Conservation (phyloP, 352 stramenopile species). For the Phytophthora sansomeana region DNA sequence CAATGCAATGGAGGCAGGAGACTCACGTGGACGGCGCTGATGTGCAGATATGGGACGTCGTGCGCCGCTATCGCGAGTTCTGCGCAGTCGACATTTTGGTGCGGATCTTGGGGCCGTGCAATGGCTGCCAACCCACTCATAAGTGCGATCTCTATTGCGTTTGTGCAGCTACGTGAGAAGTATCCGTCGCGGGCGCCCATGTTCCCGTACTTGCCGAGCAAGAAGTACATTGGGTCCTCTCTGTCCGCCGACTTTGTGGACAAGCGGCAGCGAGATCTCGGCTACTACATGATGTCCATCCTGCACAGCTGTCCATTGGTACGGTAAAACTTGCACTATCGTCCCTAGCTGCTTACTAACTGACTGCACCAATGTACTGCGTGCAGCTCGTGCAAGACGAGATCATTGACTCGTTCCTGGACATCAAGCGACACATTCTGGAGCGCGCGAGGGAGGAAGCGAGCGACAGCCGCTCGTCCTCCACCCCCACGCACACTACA, state of each 20-base stretch:
- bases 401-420: constrained; percentile 90
- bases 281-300: constrained; percentile 88
- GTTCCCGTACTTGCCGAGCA: constrained; percentile 85
- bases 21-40: constrained; percentile 9
- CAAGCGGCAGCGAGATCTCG: constrained; percentile 87
- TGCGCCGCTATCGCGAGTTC: constrained; percentile 87
- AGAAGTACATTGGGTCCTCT: constrained; percentile 90
- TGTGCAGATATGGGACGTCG: constrained; percentile 82
- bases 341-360: too few relatives aligned
- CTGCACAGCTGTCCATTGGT: constrained; percentile 83
- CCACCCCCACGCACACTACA: constrained; percentile 29
- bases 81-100: constrained; percentile 88
- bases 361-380: background rate
- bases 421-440: constrained; percentile 88
- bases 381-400: constrained; percentile 82
- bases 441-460: constrained; percentile 66
- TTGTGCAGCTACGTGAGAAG: constrained; percentile 79
- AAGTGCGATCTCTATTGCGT: constrained; percentile 4
- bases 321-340: background rate
- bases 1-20: background rate
- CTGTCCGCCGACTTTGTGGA: constrained; percentile 88
- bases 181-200: constrained; percentile 76
- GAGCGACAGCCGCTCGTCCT: constrained; percentile 34
- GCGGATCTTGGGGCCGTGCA: constrained; percentile 1
- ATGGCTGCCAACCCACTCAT: constrained; percentile 7